Conservation (phyloP, 2,329 filamentous ascomycete species). For the Aureobasidium mangrovei region DNA sequence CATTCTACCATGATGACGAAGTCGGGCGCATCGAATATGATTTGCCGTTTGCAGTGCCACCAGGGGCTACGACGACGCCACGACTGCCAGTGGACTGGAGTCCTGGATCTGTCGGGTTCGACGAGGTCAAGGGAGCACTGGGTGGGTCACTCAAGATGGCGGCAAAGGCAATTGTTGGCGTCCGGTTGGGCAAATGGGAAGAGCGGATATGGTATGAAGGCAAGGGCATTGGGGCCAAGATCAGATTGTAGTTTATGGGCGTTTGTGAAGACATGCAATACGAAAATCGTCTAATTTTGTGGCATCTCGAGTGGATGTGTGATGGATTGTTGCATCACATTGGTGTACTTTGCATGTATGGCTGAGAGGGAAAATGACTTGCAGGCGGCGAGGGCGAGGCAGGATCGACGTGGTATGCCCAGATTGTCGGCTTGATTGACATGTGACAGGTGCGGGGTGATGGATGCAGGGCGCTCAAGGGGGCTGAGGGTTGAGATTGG, state of each 20-base stretch:
- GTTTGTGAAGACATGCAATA: neutral
- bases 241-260: slow-evolving; percentile 30
- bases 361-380: too few species aligned
- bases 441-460: slow-evolving; percentile 3
- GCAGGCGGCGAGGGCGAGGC: too few species aligned
- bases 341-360: too few species aligned
- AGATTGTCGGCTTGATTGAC: neutral
- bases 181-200: slow-evolving; percentile 66
- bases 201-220: slow-evolving; percentile 54
- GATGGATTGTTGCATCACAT: too few species aligned
- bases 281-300: too few species aligned
- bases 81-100: slow-evolving; percentile 75
- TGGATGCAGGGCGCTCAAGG: neutral
- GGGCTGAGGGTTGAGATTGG: too few species aligned
- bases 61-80: slow-evolving; percentile 57
- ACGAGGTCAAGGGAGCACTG: slow-evolving; percentile 67
- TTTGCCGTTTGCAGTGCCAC: slow-evolving; percentile 65
- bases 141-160: slow-evolving; percentile 73
- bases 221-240: slow-evolving; percentile 38
- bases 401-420: slow-evolving; percentile 3
- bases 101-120: slow-evolving; percentile 69
- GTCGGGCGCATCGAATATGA: slow-evolving; percentile 71
- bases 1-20: slow-evolving; percentile 67
- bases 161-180: slow-evolving; percentile 64
- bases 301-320: too few species aligned